Evolutionary conservation across 1,284 basidiomycete genomes (phyloP), one percentile per base, ranked within the genome.

Genomic region (Pyrrhoderma lamaoense): DNA sequence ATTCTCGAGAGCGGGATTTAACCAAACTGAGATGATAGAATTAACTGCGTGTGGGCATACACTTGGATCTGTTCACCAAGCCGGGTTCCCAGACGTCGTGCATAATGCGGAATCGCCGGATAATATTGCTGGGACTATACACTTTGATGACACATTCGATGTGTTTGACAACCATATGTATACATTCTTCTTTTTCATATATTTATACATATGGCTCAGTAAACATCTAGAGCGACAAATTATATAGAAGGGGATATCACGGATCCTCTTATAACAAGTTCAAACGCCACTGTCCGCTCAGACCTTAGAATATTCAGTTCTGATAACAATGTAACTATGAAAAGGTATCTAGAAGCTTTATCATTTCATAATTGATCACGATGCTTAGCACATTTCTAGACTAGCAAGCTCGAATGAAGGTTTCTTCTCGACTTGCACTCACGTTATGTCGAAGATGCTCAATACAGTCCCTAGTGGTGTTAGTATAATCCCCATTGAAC

Each of bases 1-100:
- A n/a, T 65, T 65, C 44, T 55, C 56, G 0, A 47, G 54, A 9
- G 54, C 58, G 34, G 63, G 64, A 1, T 63, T 64, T 45, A 57
- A 47, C 39, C 55, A 57, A 42, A 46, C 35, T 7, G 63, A 64
- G 37, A 60, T 61, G 53, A 64, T 65, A 22, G 53, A 54, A 16
- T 46, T 65, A 23, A 57, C 60, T 21, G 61, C 62, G 1, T 65
- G 64, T 45, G 64, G 64, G 11, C 62, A 64, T 48, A 61, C 58
- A 18, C 50, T 64, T 8, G 62, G 63, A 8, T 57, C 59, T 27
- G 61, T 63, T 2, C 63, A 65, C 40, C 54, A 59, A 14, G 56
- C 35, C 13, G 58, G 57, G 13, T 64, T 64, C 52, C 63, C 64
- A 9, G 57, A 61, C 47, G 59, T 62, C 31, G 59, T 60, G 40